Evolutionary conservation across 257 asterid genomes (phyloP).

Genomic region (Ilex asprella): DNA sequence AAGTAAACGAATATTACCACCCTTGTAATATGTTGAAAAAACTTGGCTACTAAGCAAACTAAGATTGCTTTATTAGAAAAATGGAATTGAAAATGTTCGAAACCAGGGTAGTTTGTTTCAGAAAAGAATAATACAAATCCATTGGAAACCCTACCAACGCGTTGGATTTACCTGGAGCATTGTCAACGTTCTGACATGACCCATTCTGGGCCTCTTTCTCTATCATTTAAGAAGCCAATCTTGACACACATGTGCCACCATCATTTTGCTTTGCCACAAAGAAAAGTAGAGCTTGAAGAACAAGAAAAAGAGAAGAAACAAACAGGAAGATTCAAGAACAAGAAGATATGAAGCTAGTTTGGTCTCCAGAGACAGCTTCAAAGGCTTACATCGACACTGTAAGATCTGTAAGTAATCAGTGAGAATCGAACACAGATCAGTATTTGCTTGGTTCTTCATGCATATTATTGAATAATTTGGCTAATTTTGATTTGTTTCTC

Average conservation of each 20-base stretch:
- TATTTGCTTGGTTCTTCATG: no score
- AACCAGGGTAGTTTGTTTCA: no score
- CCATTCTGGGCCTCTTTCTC: background rate
- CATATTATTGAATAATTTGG: background rate
- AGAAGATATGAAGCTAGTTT: slow-evolving; percentile 18
- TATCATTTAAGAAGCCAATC: background rate
- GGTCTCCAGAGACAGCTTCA: slow-evolving; percentile 35
- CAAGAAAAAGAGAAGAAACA: background rate
- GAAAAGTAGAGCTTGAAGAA: background rate
- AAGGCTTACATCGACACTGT: slow-evolving; percentile 25
- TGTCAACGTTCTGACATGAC: background rate
- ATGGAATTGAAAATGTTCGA: no score
- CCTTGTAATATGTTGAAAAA: no score
- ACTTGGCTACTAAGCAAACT: no score
- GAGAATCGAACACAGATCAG: no score
- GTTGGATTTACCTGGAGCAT: background rate
- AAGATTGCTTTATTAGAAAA: no score
- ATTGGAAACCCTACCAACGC: background rate
- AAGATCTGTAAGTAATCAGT: slow-evolving; percentile 10
- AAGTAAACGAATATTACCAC: no score
- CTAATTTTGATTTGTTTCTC: no score
- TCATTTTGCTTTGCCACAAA: no score
- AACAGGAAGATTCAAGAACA: background rate
- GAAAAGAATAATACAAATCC: background rate
- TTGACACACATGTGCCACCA: background rate